A percentile compares a stretch with the other conserved stretches of the same genome.
These are phyloP conservation scores for Nitzschia sp. DNA, from an alignment of 108 stramenopile species.

Conservation along the genomic window DNA sequence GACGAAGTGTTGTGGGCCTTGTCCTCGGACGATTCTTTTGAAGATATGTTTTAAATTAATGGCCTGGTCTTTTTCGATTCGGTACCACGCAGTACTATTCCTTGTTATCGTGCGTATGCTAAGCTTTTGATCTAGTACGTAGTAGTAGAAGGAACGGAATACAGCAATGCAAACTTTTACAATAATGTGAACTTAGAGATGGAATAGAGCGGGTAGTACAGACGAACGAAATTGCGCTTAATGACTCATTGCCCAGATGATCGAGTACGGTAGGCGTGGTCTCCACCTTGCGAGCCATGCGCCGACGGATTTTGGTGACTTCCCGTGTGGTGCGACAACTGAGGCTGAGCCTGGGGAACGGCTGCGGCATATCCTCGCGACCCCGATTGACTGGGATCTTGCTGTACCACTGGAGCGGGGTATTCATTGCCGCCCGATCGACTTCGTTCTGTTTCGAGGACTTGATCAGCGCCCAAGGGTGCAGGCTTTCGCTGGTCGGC, in stretches of 20 bases:
- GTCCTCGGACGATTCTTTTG: constrained; percentile 5
- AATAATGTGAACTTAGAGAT: background rate
- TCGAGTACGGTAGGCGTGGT: constrained; percentile 16
- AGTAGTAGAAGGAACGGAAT: background rate
- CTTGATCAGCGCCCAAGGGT: constrained; percentile 3
- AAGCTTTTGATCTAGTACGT: too few species aligned
- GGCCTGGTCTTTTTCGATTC: background rate
- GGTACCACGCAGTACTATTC: too few species aligned
- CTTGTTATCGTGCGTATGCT: too few species aligned
- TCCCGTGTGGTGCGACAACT: constrained; percentile 8
- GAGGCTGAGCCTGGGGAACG: constrained; percentile 2
- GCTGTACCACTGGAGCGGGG: background rate
- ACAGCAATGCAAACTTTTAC: background rate
- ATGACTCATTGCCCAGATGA: constrained; percentile 13
- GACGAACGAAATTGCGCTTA: background rate
- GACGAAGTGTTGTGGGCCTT: constrained; percentile 14
- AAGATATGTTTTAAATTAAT: constrained; percentile 17
- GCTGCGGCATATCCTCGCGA: constrained; percentile 8
- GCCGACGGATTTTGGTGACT: constrained; percentile 35
- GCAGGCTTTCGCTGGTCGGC: constrained; percentile 20
- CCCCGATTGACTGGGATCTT: background rate
- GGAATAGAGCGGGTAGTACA: background rate
- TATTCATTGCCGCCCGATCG: constrained; percentile 33
- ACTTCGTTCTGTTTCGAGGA: constrained; percentile 30
- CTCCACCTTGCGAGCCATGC: constrained; percentile 32